Evolutionary conservation across 495 filamentous ascomycete genomes (phyloP), one percentile per base, ranked within the genome.

Genomic region (Saxophila tyrrhenica): DNA sequence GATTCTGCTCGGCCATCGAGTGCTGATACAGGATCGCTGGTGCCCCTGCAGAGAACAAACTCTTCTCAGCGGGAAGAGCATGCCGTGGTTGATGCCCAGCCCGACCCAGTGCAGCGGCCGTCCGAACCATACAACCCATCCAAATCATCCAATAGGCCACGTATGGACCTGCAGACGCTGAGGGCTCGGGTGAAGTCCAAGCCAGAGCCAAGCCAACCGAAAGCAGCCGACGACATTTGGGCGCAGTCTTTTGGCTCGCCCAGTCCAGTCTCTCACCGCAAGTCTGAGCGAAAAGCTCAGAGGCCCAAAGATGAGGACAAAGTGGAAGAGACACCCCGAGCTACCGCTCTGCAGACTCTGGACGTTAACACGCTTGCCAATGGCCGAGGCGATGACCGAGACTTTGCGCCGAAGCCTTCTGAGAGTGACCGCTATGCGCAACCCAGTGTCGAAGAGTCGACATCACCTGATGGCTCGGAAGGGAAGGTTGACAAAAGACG

Each of bases 221-320:
- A 47, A 23, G 1, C 22, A 19, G 22, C 19, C 39, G 59, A 57
- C 51, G 54, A 61, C 35, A 61, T 58, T 44, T 62, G 59, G 59
- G 48, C 52, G 11, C 55, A 54, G 20, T 51, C 55, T 11, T 19
- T 58, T 38, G 25, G 23, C 22, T 52, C 58, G 1, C 52, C 57
- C 2, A 56, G 48, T 21, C 47, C 48, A 17, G 48, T 29, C 19
- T 16, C 25, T 7, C 23, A 5, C 13, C 20, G 45, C 20, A 25
- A 48, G 9, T 25, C n/a, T 19, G 54, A 45, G n/a, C 13, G 15
- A 16, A 13, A n/a, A 17, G 29, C 52, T 21, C 15, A 13, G 9
- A 45, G 43, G 29, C 45, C 58, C 2, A 44, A 41, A 24, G 20
- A 16, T 38, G 41, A 47, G 1, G 45, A 47, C 20, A 13, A 38